Evolutionary conservation across 169 alveolate species (phyloP).

Genomic region (Plasmodium berghei): DNA sequence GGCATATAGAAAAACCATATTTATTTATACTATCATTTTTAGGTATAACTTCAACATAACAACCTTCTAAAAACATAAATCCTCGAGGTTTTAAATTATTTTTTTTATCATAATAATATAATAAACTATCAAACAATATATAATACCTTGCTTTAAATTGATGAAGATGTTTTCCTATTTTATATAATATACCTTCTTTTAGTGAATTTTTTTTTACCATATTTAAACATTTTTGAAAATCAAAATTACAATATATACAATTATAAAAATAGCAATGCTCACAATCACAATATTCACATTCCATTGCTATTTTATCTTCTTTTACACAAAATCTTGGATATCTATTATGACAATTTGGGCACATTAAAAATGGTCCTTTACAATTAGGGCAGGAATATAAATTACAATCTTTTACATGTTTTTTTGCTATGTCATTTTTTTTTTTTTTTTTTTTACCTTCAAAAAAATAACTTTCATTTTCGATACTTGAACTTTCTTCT

Average conservation of each 20-base stretch:
- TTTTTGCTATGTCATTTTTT: constrained; percentile 25
- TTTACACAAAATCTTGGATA: constrained; percentile 80
- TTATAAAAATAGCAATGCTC: constrained; percentile 42
- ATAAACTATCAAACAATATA: constrained; percentile 86
- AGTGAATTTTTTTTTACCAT: constrained; percentile 77
- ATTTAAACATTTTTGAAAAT: constrained; percentile 77
- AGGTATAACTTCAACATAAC: constrained; percentile 84
- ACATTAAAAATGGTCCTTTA: constrained; percentile 84
- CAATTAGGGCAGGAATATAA: constrained; percentile 86
- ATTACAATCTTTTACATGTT: constrained; percentile 68
- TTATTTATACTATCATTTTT: constrained; percentile 54
- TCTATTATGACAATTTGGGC: constrained; percentile 85
- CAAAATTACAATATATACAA: constrained; percentile 79
- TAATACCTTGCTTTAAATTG: constrained; percentile 88
- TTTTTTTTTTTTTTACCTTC: constrained; percentile 69
- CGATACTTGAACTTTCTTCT: constrained; percentile 31
- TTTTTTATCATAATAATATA: constrained; percentile 86
- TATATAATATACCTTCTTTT: constrained; percentile 88
- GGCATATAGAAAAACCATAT: constrained; percentile 86
- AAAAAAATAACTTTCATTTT: constrained; percentile 58
- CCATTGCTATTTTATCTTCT: constrained; percentile 80
- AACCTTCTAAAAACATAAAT: constrained; percentile 91
- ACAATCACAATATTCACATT: constrained; percentile 83
- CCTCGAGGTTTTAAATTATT: constrained; percentile 88
- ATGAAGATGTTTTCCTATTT: constrained; percentile 87